Evolutionary conservation across 2,329 filamentous ascomycete species (phyloP), one percentile per base, ranked within the genome.

Genomic region (Fusarium transvaalense): DNA sequence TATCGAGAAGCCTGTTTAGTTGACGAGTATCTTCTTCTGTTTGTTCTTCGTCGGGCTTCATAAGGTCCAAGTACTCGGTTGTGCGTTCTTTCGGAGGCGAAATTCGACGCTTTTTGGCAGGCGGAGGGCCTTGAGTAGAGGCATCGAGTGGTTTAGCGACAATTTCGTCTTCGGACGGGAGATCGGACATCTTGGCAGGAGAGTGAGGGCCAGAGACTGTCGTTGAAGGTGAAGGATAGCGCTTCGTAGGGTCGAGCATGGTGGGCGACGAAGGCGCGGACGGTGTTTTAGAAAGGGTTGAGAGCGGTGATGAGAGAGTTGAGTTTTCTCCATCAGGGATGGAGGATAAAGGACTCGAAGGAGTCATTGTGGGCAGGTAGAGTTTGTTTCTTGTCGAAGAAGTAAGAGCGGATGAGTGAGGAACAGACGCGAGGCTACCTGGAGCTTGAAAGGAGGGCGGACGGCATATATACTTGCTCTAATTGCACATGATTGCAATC

Each of bases 41-140:
- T 32, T 85, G 82, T 17, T 85, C 82, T 38, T 82, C 81, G 43
- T 88, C 80, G 14, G 85, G 81, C 55, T 82, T 84, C 50, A 73
- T 75, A 37, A 98, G 82, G 78, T 97, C 90, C 38, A 99, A 85
- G 76, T 92, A 88, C 73, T 92, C 88, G n/a, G 94, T 97, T 21
- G 87, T 93, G 73, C 93, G 91, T 74, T 92, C 82, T 69, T 84
- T 85, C 65, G 83, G 76, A 70, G 87, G 84, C 61, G 84, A 82
- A 56, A 91, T 85, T 76, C 89, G 90, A 74, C 92, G 89, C 79
- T 91, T 91, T 84, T 97, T 97, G 56, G 89, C 83, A 32, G 92
- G 91, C 37, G 89, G 89, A 46, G 85, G 86, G 52, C 88, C 89
- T 74, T 92, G 89, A 25, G 57, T 31, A 23, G 69, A 54, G 12